Conservation (phyloP, 1,284 basidiomycete species). For the Peniophora sp. region DNA sequence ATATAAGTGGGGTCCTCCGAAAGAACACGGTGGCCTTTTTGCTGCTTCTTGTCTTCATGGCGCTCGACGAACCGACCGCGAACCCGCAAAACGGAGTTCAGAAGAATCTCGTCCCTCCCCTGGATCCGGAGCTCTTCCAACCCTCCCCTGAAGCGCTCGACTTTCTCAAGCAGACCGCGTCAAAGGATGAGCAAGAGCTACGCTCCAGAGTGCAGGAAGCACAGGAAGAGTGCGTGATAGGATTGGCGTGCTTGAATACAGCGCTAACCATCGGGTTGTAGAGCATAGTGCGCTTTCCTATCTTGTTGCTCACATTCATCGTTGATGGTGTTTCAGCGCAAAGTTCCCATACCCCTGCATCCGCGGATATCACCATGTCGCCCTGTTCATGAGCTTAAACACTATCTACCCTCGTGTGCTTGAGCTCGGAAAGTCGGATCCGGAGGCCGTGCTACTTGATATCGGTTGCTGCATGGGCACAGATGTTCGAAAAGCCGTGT, state of each 20-base stretch:
- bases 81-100: neutral
- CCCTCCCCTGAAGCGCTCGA: neutral
- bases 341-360: conserved; percentile 9
- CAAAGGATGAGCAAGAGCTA: neutral
- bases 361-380: conserved; percentile 11
- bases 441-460: conserved; percentile 12
- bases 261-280: neutral
- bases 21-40: too few species aligned
- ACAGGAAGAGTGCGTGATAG: conserved; percentile 7
- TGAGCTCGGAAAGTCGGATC: conserved; percentile 1
- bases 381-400: conserved; percentile 10
- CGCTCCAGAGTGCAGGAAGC: neutral
- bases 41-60: too few species aligned
- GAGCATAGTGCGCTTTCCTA: neutral
- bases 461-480: conserved; percentile 20
- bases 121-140: neutral
- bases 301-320: neutral
- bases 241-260: too few species aligned
- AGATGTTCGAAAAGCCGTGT: conserved; percentile 16
- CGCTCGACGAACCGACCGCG: neutral
- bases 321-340: neutral
- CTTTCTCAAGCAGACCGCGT: neutral
- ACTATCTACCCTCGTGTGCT: conserved; percentile 9
- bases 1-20: too few species aligned
- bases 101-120: neutral